Base-by-base conservation (phyloP, 1,139 yeast genomes). In the Ogataea hybrid region DNA sequence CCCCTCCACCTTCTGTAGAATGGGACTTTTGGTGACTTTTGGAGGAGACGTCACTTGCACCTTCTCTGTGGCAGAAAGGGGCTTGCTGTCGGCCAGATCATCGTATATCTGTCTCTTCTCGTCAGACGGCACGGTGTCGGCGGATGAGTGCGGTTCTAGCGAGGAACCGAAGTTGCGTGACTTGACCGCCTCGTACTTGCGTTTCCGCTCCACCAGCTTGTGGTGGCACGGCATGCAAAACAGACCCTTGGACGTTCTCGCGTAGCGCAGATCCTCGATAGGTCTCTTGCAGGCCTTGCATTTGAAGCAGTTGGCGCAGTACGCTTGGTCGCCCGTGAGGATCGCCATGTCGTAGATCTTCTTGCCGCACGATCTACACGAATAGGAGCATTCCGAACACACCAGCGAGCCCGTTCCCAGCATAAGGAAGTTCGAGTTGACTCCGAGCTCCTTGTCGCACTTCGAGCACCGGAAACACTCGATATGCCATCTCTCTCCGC, bases 261-360 rank as follows among this genome's bases (percentile, higher is more conserved):
- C 98, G 59, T 92, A 94, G 50, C 90, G 73, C 53, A 90, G 69
- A 63, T 92, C 97, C 57, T 87, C 95, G 48, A 92, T 92, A 52
- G 84, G 84, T 51, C 79, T 79, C 59, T 85, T 85, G 68, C 98
- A 92, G 51, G 88, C 83, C 41, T 95, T 80, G 63, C 98, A 92
- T 54, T 83, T 81, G 67, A 92, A 92, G 65, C 98, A 92, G 39
- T 76, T 75, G 6, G 96, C 81, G 63, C 98, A 94, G 61, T 88
- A 92, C 4, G 97, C 97, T 59, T 87, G 95, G 55, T 84, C 95
- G 17, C 97, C 96, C 1, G 97, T 89, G 36, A 90, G 73, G 30
- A 92, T 90, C n/a, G 98, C 98, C 68, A 90, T 71, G 62, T 92
- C 97, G 58, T 88, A 96, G 50, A 92, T 92, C 62, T 89, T 87